phyloP scores from a whole-genome alignment of 805 yeast genomes.

The Candida glaebosa region DNA sequence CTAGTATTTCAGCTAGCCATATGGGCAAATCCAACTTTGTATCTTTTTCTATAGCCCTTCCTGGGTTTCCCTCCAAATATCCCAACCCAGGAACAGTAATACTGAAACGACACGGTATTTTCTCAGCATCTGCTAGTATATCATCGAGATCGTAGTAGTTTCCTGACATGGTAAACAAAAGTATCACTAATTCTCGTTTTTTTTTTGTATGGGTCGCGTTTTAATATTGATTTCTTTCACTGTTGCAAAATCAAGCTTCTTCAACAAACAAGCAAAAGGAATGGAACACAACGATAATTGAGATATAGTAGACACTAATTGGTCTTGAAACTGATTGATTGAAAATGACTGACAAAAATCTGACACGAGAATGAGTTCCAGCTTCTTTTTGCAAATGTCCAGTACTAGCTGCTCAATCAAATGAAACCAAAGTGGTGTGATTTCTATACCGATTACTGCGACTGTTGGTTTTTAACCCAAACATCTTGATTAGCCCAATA shows the following conservation, averaged over 20 bases:
- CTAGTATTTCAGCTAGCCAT: constrained; percentile 84
- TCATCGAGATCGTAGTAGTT: constrained; percentile 74
- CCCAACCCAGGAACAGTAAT: constrained; percentile 85
- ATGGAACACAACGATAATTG: too few relatives aligned
- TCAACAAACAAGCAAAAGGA: neutral
- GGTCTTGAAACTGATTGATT: too few relatives aligned
- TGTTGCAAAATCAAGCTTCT: neutral
- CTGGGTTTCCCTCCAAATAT: constrained; percentile 75
- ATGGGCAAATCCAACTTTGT: constrained; percentile 76
- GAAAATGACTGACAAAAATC: too few relatives aligned
- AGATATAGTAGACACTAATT: too few relatives aligned
- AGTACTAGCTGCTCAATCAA: too few relatives aligned
- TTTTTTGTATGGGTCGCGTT: neutral
- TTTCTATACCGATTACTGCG: too few relatives aligned
- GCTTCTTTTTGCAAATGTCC: too few relatives aligned
- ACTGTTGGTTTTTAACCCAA: too few relatives aligned
- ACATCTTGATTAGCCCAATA: too few relatives aligned
- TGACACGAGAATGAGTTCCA: too few relatives aligned
- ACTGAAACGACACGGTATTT: constrained; percentile 76
- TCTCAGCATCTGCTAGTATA: constrained; percentile 65
- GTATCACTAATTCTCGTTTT: neutral
- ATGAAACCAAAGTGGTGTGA: too few relatives aligned
- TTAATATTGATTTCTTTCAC: too few relatives aligned
- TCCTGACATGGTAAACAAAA: constrained; percentile 5
- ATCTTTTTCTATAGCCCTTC: constrained; percentile 52